These are phyloP conservation scores for Verbena officinalis DNA, from an alignment of 257 asterid genomes.

Conservation along the genomic window DNA sequence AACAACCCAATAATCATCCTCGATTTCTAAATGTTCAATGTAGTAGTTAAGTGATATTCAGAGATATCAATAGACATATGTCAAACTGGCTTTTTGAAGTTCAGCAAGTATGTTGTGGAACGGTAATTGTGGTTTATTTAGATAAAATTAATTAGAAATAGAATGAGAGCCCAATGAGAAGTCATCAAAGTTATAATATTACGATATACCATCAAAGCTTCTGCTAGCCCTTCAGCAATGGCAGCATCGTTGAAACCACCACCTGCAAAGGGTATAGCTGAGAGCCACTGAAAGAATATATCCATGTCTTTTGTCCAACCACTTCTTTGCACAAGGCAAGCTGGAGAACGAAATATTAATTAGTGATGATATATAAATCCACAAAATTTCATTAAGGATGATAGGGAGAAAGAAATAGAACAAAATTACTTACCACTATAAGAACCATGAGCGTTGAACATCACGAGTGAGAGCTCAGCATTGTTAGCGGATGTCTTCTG, in stretches of 20 bases:
- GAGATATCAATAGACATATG: no score
- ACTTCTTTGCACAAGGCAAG: conserved; percentile 76
- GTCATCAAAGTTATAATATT: not conserved
- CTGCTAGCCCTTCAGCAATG: conserved; percentile 94
- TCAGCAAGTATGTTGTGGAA: no score
- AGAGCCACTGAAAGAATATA: conserved; percentile 85
- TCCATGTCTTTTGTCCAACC: conserved; percentile 94
- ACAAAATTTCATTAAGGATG: not conserved
- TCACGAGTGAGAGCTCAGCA: conserved; percentile 61
- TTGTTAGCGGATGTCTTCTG: conserved; percentile 62
- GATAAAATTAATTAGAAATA: no score
- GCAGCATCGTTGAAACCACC: conserved; percentile 96
- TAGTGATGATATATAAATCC: not conserved
- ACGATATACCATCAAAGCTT: conserved; percentile 74
- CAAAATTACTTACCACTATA: conserved; percentile 57
- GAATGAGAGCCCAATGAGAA: conserved; percentile 31
- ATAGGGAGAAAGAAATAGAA: conserved; percentile 7
- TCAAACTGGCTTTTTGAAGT: no score
- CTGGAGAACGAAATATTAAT: conserved; percentile 43
- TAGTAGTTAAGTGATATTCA: no score
- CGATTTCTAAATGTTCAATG: no score
- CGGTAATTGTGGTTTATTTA: no score
- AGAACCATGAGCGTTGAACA: conserved; percentile 69
- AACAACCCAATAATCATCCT: no score
- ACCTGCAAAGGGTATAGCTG: conserved; percentile 76